phyloP scores from a whole-genome alignment of 2,329 filamentous ascomycete species.

The Cryphonectria naterciae region DNA sequence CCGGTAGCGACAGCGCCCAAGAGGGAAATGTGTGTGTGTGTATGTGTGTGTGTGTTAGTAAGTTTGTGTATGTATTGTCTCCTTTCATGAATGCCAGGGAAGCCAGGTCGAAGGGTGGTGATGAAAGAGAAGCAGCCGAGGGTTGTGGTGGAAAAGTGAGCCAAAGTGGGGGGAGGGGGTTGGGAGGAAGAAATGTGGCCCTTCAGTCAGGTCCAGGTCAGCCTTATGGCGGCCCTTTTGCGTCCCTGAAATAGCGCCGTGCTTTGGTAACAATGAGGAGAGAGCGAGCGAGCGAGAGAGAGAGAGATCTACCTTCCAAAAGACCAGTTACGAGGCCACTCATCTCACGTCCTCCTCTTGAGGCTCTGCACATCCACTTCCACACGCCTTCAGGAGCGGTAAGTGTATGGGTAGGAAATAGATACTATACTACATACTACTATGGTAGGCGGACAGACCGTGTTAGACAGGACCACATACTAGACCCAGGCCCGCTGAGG shows the following conservation, averaged over 20 bases:
- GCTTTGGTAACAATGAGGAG: conserved; percentile 9
- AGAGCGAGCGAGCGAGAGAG: neutral
- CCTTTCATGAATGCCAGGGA: neutral
- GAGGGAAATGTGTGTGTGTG: neutral
- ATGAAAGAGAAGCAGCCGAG: conserved; percentile 2
- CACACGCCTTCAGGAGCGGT: neutral
- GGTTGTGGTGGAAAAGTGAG: neutral
- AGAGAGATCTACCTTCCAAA: neutral
- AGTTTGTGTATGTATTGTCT: neutral
- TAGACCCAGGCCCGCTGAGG: neutral
- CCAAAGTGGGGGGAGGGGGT: neutral
- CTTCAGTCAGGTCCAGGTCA: conserved; percentile 1
- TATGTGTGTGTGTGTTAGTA: no score
- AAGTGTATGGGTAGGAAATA: neutral
- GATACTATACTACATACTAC: neutral
- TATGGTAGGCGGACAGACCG: neutral
- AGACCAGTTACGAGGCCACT: neutral
- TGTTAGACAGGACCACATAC: neutral
- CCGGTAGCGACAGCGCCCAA: neutral
- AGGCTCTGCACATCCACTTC: neutral
- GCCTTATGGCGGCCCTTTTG: conserved; percentile 10
- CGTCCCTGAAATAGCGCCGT: conserved; percentile 15
- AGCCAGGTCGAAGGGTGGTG: neutral
- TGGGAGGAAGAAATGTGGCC: neutral
- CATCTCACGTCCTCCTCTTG: neutral